Conservation (phyloP, 2,329 filamentous ascomycete genomes). For the Xylariaceae sp. region DNA sequence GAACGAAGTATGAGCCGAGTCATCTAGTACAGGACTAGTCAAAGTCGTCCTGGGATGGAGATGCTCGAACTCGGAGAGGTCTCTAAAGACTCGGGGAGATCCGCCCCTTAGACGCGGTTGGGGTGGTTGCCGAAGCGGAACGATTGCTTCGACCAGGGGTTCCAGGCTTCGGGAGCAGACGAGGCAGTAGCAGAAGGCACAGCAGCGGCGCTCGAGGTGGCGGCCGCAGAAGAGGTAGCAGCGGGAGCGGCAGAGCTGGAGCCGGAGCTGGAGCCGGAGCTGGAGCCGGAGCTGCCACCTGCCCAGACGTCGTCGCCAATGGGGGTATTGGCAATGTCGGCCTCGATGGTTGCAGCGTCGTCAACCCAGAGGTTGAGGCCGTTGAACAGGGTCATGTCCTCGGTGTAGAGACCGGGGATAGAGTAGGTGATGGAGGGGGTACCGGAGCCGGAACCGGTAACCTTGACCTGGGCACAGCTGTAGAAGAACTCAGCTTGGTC, state of each 20-base stretch:
- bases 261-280: neutral
- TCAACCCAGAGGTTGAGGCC: conserved; percentile 2
- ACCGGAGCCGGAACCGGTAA: neutral
- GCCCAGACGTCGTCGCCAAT: neutral
- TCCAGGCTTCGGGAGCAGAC: too few species aligned
- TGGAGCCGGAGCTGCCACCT: neutral
- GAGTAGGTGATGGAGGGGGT: neutral
- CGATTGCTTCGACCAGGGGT: too few species aligned
- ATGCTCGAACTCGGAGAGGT: too few species aligned
- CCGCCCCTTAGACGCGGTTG: neutral
- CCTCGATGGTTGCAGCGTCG: neutral
- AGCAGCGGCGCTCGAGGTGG: neutral
- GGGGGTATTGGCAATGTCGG: conserved; percentile 1
- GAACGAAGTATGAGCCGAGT: too few species aligned
- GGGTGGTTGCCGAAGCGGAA: neutral
- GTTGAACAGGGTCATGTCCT: conserved; percentile 3
- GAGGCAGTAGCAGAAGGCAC: neutral
- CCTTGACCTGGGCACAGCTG: conserved; percentile 1
- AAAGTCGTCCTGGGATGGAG: too few species aligned
- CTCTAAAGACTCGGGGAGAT: too few species aligned
- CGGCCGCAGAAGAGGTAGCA: neutral
- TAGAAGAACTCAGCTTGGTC: conserved; percentile 1
- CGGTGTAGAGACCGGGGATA: conserved; percentile 1
- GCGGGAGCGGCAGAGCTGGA: neutral
- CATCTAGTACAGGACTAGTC: too few species aligned